phyloP scores from a whole-genome alignment of 192 early-diverging fungal species.

The Coemansia sp. region DNA sequence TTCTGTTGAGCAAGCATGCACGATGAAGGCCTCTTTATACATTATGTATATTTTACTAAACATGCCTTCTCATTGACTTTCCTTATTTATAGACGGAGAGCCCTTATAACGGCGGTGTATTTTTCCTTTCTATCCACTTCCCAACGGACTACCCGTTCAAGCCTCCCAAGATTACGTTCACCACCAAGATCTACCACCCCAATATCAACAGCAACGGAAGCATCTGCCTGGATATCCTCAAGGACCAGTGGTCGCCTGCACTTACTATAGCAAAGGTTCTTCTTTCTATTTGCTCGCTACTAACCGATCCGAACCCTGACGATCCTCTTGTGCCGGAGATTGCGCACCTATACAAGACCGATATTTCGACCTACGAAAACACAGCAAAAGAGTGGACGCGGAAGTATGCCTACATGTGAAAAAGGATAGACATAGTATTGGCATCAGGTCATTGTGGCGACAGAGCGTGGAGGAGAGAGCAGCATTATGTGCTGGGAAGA shows the following conservation, averaged over 20 bases:
- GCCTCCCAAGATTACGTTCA: conserved; percentile 97
- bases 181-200: conserved; percentile 96
- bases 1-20: background rate
- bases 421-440: no score
- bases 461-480: background rate
- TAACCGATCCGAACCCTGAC: conserved; percentile 98
- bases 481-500: no score
- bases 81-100: conserved; percentile 68
- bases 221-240: conserved; percentile 98
- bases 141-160: conserved; percentile 98
- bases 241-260: conserved; percentile 98
- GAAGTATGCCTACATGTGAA: conserved; percentile 74
- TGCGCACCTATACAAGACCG: conserved; percentile 97
- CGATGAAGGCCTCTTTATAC: no score
- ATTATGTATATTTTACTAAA: conserved; percentile 2
- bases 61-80: background rate
- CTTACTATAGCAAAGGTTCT: conserved; percentile 98
- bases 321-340: conserved; percentile 98
- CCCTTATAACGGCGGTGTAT: conserved; percentile 93
- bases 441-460: background rate
- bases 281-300: conserved; percentile 96
- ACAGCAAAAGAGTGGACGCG: conserved; percentile 94
- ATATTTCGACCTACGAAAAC: conserved; percentile 80
- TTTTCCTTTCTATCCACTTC: conserved; percentile 97
- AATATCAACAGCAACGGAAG: conserved; percentile 99